These are phyloP conservation scores for Geotrichum klebahnii DNA, from an alignment of 1,139 yeast species.

Conservation along the genomic window DNA sequence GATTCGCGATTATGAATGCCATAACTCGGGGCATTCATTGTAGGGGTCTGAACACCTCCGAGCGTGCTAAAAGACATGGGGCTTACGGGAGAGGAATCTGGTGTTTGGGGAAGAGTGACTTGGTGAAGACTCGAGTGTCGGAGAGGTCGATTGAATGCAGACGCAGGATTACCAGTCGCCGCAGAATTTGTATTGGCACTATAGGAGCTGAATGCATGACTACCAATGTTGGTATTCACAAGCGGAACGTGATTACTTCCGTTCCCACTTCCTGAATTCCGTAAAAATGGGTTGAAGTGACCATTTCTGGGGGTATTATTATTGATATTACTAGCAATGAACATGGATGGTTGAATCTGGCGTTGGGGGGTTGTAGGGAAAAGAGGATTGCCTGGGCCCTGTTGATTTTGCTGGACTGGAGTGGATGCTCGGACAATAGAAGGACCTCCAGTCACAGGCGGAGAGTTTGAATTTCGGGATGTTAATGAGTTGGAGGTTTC, in stretches of 20 bases:
- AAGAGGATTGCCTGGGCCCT: not conserved
- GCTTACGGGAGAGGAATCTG: constrained; percentile 30
- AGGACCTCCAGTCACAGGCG: not conserved
- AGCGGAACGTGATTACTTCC: not conserved
- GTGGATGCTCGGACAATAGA: not conserved
- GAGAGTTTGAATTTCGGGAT: not conserved
- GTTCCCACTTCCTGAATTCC: not conserved
- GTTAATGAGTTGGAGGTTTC: constrained; percentile 1
- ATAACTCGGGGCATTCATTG: constrained; percentile 8
- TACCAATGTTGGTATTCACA: not conserved
- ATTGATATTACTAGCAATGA: not conserved
- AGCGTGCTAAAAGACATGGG: constrained; percentile 20
- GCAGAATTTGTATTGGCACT: not conserved
- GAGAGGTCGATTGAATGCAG: constrained; percentile 13
- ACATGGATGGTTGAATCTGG: constrained; percentile 5
- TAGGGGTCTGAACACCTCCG: constrained; percentile 6
- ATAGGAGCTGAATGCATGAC: not conserved
- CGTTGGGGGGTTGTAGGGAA: constrained; percentile 8
- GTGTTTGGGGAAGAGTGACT: constrained; percentile 26
- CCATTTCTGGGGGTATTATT: not conserved
- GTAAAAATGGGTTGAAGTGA: constrained; percentile 4
- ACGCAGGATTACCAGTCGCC: not conserved
- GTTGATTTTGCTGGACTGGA: constrained; percentile 4
- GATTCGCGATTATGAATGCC: not conserved
- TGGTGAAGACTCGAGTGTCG: constrained; percentile 21